These are phyloP conservation scores for Ascomycota sp. DNA, from an alignment of 2,329 filamentous ascomycete species.

Conservation along the genomic window DNA sequence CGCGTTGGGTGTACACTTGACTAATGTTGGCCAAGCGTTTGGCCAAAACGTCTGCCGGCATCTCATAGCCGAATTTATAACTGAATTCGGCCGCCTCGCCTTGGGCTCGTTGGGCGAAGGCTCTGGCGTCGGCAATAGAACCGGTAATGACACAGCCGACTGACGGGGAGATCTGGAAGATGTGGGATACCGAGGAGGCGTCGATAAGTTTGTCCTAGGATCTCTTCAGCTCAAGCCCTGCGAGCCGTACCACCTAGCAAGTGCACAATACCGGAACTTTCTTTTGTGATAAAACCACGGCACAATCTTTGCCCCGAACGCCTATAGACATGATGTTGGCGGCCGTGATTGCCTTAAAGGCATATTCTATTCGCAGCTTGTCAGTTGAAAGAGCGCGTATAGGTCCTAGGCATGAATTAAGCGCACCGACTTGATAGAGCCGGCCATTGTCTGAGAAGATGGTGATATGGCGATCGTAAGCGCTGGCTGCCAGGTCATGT, in stretches of 20 bases:
- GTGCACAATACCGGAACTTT: slow-evolving; percentile 96
- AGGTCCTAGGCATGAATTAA: not conserved
- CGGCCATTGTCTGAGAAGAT: slow-evolving; percentile 98
- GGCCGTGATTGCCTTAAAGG: slow-evolving; percentile 98
- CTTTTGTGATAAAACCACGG: slow-evolving; percentile 95
- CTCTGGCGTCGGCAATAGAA: slow-evolving; percentile 90
- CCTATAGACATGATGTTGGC: slow-evolving; percentile 98
- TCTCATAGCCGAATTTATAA: slow-evolving; percentile 98
- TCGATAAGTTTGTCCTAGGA: slow-evolving; percentile 99
- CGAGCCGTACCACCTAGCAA: too few relatives aligned
- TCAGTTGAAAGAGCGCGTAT: not conserved
- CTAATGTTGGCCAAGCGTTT: slow-evolving; percentile 98
- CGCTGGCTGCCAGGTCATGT: slow-evolving; percentile 38
- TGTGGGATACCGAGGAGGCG: slow-evolving; percentile 85
- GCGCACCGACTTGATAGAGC: slow-evolving; percentile 97
- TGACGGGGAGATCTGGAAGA: slow-evolving; percentile 90
- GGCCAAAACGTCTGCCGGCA: slow-evolving; percentile 91
- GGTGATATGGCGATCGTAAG: slow-evolving; percentile 97
- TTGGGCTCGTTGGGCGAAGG: slow-evolving; percentile 79
- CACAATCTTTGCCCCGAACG: slow-evolving; percentile 88
- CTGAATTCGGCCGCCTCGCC: slow-evolving; percentile 93
- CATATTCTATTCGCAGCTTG: slow-evolving; percentile 69
- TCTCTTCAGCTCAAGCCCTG: too few relatives aligned
- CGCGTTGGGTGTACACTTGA: slow-evolving; percentile 95
- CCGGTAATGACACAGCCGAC: slow-evolving; percentile 98